These are phyloP conservation scores for Dittrichia graveolens DNA, from an alignment of 129 eudicot genomes.

Conservation along the genomic window DNA sequence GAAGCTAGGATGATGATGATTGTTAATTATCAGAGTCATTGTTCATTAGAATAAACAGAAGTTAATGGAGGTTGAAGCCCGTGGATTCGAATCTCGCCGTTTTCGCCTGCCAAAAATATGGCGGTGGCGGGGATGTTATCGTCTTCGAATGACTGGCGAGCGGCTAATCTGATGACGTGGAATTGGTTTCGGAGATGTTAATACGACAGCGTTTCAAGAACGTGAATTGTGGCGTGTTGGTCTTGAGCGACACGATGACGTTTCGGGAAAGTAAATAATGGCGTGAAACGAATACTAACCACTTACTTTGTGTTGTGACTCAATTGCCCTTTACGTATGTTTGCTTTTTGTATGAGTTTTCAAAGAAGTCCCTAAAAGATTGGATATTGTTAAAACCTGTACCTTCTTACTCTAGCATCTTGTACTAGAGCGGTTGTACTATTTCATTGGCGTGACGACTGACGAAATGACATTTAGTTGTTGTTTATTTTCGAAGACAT, in stretches of 20 bases:
- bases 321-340: constrained; percentile 24
- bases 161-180: constrained; percentile 37
- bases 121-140: constrained; percentile 20
- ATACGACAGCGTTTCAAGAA: constrained; percentile 11
- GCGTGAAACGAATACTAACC: constrained; percentile 36
- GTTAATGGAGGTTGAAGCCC: constrained; percentile 16
- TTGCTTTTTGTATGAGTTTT: not conserved
- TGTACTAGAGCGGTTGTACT: no score
- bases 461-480: no score
- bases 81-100: constrained; percentile 25
- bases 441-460: no score
- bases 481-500: no score
- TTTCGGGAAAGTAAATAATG: constrained; percentile 5
- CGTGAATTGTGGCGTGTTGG: constrained; percentile 21
- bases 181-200: not conserved
- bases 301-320: constrained; percentile 29
- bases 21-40: constrained; percentile 45
- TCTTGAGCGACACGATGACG: constrained; percentile 7
- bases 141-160: constrained; percentile 40
- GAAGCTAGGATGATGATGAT: constrained; percentile 31
- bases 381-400: not conserved
- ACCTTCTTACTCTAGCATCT: not conserved
- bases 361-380: not conserved
- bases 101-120: constrained; percentile 5
- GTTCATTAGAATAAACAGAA: constrained; percentile 18